These are phyloP conservation scores for Fusarium nematophilum DNA, from an alignment of 2,329 filamentous ascomycete species.

Conservation along the genomic window DNA sequence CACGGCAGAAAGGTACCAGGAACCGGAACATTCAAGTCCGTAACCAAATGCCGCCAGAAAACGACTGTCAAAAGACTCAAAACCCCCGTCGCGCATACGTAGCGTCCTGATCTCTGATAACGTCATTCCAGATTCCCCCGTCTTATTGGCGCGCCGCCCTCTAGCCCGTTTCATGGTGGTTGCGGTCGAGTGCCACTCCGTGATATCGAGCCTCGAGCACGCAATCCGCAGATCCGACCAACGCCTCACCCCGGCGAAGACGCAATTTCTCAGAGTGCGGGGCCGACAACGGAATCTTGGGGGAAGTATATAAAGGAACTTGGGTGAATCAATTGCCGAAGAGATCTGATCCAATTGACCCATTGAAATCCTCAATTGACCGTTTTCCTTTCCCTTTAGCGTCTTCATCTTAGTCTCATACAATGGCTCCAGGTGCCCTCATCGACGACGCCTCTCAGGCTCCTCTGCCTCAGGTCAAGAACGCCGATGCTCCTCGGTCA, in stretches of 20 bases:
- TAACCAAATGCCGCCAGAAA: constrained; percentile 3
- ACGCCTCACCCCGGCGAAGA: constrained; percentile 29
- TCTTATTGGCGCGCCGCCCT: constrained; percentile 19
- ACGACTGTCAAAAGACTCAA: not conserved
- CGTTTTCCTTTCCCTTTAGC: not conserved
- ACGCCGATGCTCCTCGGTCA: constrained; percentile 40
- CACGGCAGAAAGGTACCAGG: not conserved
- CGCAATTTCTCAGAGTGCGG: constrained; percentile 38
- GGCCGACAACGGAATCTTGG: constrained; percentile 33
- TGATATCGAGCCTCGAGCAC: constrained; percentile 42
- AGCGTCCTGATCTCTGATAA: constrained; percentile 16
- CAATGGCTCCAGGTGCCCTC: constrained; percentile 43
- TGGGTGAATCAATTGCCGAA: not conserved
- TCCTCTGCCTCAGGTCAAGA: constrained; percentile 38
- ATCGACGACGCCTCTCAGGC: constrained; percentile 31
- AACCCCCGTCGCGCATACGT: not conserved
- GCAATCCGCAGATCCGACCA: constrained; percentile 37
- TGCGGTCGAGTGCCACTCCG: constrained; percentile 39
- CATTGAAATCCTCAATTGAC: constrained; percentile 10
- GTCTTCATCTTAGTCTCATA: not conserved
- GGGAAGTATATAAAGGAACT: constrained; percentile 30
- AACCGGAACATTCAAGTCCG: not conserved
- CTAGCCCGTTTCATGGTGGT: constrained; percentile 21
- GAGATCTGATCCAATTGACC: not conserved
- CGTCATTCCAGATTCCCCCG: constrained; percentile 11